Evolutionary conservation across 1,139 yeast genomes (phyloP).

Genomic region (Geotrichum macrosporum): DNA sequence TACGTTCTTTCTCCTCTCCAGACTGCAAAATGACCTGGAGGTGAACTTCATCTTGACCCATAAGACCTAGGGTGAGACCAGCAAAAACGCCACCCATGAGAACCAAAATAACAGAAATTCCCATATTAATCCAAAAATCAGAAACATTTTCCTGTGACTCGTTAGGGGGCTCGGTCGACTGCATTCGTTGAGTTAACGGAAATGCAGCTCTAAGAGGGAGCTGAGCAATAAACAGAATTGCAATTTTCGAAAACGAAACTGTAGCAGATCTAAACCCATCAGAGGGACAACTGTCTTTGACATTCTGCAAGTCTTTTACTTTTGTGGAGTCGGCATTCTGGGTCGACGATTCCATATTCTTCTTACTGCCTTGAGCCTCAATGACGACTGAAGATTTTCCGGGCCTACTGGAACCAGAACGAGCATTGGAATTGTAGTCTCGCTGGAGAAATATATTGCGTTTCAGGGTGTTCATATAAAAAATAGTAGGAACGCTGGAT

Average conservation of each 20-base stretch:
- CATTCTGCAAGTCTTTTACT: too few relatives aligned
- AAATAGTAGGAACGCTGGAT: too few relatives aligned
- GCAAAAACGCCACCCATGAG: conserved; percentile 94
- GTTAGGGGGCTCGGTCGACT: conserved; percentile 37
- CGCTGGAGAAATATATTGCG: conserved; percentile 9
- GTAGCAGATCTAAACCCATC: too few relatives aligned
- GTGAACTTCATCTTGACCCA: conserved; percentile 98
- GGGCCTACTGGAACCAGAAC: too few relatives aligned
- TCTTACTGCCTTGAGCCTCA: too few relatives aligned
- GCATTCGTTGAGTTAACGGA: conserved; percentile 31
- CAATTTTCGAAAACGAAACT: conserved; percentile 24
- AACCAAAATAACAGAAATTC: conserved; percentile 64
- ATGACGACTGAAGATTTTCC: too few relatives aligned
- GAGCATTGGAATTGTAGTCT: conserved; percentile 2
- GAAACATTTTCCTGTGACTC: conserved; percentile 28
- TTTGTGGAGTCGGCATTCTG: too few relatives aligned
- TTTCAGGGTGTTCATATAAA: conserved; percentile 5
- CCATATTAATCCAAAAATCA: conserved; percentile 51
- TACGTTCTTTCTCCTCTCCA: conserved; percentile 55
- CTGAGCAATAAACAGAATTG: conserved; percentile 25
- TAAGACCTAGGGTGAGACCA: conserved; percentile 85
- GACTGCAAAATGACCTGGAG: conserved; percentile 45
- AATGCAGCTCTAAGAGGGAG: conserved; percentile 22
- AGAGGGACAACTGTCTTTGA: too few relatives aligned
- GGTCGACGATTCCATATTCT: too few relatives aligned